Base-by-base conservation (phyloP, 2,329 filamentous ascomycete species). In the Aspergillus chevalieri region DNA sequence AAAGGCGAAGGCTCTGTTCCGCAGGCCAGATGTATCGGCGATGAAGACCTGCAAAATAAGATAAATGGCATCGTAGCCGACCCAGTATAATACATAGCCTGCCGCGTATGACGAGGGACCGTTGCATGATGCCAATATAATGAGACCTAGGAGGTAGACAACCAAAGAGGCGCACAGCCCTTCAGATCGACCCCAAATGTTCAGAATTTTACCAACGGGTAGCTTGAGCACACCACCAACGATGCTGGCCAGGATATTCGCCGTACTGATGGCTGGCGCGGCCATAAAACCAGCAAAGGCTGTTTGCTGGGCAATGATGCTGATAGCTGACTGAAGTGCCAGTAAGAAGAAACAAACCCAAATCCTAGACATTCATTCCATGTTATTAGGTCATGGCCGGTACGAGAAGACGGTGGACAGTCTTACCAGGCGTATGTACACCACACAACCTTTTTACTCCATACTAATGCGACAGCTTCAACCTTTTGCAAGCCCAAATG, bases 71-170 rank as follows among this genome's bases (percentile, higher is more conserved):
- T 78, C 72, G 48, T 74, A 63, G 2, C 84, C 83, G 21, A 84
- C 75, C 61, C 74, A 76, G 60, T 82, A 85, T 49, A 86, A 77
- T 0, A 83, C 78, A 38, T 83, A 78, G 1, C 80, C 82, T 0
- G 83, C 82, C 10, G 81, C 79, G 60, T 83, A 87, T 1, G 77
- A 79, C 57, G 79, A 68, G 6, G 86, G 77, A 47, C 80, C 80
- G 4, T 75, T 72, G 64, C 81, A 85, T 1, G 73, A 71, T 1
- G 85, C 83, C 62, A 85, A 81, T 65, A 87, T 75, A 52, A 83
- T 72, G 45, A 85, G 70, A 10, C 77, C 76, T 0, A 77, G 43
- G 0, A 75, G 68, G 60, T 74, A 75, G 49, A 78, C 57, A 2
- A 65, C 51, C 0, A 79, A 61, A 54, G 78, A 78, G 41, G 81